phyloP scores from a whole-genome alignment of 345 rosid species.

The Psidium friedrichsthalianum region DNA sequence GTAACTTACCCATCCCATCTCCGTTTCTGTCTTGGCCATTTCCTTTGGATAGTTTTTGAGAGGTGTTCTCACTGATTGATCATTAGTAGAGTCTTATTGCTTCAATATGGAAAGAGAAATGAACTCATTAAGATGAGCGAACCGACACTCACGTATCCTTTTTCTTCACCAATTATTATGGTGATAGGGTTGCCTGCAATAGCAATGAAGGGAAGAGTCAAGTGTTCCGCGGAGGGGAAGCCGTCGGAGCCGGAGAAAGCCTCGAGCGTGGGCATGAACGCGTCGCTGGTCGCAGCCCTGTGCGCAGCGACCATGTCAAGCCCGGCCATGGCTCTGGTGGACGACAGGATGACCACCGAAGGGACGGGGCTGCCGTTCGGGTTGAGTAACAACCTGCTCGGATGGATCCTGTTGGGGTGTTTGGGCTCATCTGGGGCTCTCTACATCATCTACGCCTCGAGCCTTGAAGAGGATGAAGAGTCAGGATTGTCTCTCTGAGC shows the following conservation, averaged over 20 bases:
- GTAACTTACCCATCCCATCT: slow-evolving; percentile 19
- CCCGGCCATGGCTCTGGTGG: slow-evolving; percentile 86
- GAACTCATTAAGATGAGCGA: not conserved
- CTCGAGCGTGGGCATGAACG: slow-evolving; percentile 25
- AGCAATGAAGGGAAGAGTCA: slow-evolving; percentile 48
- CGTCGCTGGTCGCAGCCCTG: slow-evolving; percentile 40
- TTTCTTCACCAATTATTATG: not conserved
- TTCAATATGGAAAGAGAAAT: not conserved
- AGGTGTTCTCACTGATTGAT: not conserved
- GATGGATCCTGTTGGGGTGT: slow-evolving; percentile 86
- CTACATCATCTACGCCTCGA: slow-evolving; percentile 52
- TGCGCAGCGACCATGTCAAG: slow-evolving; percentile 39
- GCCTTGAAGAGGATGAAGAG: slow-evolving; percentile 81
- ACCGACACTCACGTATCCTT: not conserved
- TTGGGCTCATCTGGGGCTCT: slow-evolving; percentile 83
- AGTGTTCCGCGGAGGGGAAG: slow-evolving; percentile 43
- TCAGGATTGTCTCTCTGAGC: slow-evolving; percentile 76
- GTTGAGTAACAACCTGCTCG: slow-evolving; percentile 89
- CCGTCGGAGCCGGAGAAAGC: slow-evolving; percentile 1
- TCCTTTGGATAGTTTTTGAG: not conserved
- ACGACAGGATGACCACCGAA: slow-evolving; percentile 81
- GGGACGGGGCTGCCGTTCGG: slow-evolving; percentile 96
- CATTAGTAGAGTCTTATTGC: not conserved
- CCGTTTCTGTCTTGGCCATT: not conserved
- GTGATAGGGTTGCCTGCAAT: slow-evolving; percentile 50